Percentiles rank a stretch among this genome's conserved stretches.
Evolutionary conservation across 2,329 filamentous ascomycete genomes (phyloP).

Genomic region (Dothideomycetidae sp.): DNA sequence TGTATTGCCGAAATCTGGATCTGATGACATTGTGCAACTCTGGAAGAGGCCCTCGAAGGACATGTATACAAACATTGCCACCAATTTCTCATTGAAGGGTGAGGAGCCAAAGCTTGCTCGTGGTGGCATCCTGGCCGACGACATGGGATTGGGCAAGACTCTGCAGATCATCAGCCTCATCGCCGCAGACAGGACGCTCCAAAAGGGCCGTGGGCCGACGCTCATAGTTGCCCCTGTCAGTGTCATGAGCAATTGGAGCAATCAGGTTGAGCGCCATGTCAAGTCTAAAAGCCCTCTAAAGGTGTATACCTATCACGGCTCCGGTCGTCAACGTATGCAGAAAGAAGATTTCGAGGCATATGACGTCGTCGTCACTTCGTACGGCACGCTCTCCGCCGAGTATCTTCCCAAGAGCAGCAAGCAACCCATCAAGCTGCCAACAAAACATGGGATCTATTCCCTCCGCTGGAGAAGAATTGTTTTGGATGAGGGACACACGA

Average conservation of each 20-base stretch:
- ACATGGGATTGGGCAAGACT: slow-evolving; percentile 88
- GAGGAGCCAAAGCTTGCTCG: slow-evolving; percentile 50
- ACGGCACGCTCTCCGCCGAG: slow-evolving; percentile 60
- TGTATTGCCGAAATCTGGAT: slow-evolving; percentile 42
- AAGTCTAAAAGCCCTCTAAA: slow-evolving; percentile 46
- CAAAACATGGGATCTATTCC: slow-evolving; percentile 42
- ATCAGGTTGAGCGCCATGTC: slow-evolving; percentile 63
- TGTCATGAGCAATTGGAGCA: slow-evolving; percentile 83
- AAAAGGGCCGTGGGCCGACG: slow-evolving; percentile 41
- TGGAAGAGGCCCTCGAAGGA: slow-evolving; percentile 46
- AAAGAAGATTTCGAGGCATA: slow-evolving; percentile 46
- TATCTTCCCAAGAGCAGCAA: slow-evolving; percentile 37
- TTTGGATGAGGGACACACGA: slow-evolving; percentile 70
- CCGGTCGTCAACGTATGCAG: slow-evolving; percentile 40
- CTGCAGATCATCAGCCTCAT: slow-evolving; percentile 74
- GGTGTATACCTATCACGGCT: slow-evolving; percentile 62
- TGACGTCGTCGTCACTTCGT: slow-evolving; percentile 72
- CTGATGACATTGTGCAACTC: slow-evolving; percentile 54
- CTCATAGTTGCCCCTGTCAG: slow-evolving; percentile 70
- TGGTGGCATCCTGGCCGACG: slow-evolving; percentile 77
- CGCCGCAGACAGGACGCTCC: slow-evolving; percentile 35
- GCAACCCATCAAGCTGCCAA: slow-evolving; percentile 20
- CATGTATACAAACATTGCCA: slow-evolving; percentile 54
- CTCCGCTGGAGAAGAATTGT: slow-evolving; percentile 65
- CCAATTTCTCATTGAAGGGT: slow-evolving; percentile 45